Base-by-base conservation (phyloP, 2,329 filamentous ascomycete species). In the Cercospora zeae-maydis region DNA sequence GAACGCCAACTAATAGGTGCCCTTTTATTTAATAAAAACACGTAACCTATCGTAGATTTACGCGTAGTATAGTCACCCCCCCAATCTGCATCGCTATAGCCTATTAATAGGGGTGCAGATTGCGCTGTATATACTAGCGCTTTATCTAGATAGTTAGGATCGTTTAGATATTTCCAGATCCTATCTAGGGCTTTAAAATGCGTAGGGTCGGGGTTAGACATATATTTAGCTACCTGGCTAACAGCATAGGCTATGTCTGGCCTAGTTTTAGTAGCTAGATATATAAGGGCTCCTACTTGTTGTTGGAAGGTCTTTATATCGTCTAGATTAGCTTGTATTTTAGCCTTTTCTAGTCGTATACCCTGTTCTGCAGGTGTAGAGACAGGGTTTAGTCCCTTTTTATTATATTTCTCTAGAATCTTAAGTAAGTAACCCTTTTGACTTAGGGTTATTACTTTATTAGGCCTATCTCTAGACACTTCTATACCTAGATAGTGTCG, bases 91-190 rank as follows among this genome's bases (percentile, higher is more conserved):
- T 34, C 31, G 8, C 31, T 34, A 34, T 34, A 34, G 8, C 31
- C 31, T 34, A 3, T 34, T 5, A 8, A 8, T 34, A 34, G 8
- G 31, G 31, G 31, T 8, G 31, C 4, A 34, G 8, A 34, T 34
- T 34, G 31, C 16, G 36, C 31, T 10, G 4, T 34, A 51, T 5
- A 34, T 34, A 34, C 31, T 34, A 34, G 31, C 31, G 36, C n/a
- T 13, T 34, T 34, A 39, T 53, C 33, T 33, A 34, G 8, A 34
- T 8, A 5, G 4, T 34, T 34, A 52, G 58, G 34, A 33, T 58
- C 37, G 39, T 62, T 62, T 58, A 62, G 19, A 6, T 62, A 62
- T 58, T 58, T 62, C 54, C 31, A 62, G 24, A 58, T 52, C 54
- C 54, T 62, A 62, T 62, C 45, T 27, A 62, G 27, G 4, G 51